Evolutionary conservation across 1,284 basidiomycete genomes (phyloP).

Genomic region (Irpex lacteus): DNA sequence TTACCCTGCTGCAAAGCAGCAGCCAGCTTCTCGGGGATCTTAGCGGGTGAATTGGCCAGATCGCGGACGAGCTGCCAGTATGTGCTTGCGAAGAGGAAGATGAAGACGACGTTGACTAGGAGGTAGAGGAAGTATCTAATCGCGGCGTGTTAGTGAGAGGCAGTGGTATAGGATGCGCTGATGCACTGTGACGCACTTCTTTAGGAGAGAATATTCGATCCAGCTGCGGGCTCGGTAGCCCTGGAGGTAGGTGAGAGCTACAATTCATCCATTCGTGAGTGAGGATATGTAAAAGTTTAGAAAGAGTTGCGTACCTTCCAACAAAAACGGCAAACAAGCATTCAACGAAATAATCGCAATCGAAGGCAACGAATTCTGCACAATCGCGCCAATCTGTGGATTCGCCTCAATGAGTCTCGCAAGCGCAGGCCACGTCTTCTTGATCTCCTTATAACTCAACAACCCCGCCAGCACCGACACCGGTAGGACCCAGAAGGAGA

Average conservation of each 20-base stretch:
- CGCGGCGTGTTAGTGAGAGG: slow-evolving; percentile 1
- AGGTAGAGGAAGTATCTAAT: slow-evolving; percentile 91
- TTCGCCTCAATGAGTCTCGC: slow-evolving; percentile 76
- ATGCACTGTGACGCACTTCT: slow-evolving; percentile 66
- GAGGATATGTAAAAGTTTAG: too few relatives aligned
- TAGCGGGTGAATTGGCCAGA: slow-evolving; percentile 82
- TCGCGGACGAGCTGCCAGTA: slow-evolving; percentile 89
- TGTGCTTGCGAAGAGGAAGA: slow-evolving; percentile 88
- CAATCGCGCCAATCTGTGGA: slow-evolving; percentile 78
- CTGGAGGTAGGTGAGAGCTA: slow-evolving; percentile 84
- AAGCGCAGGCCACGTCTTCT: slow-evolving; percentile 86
- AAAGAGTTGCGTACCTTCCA: slow-evolving; percentile 64
- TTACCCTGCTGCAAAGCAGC: slow-evolving; percentile 71
- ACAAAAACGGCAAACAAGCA: slow-evolving; percentile 82
- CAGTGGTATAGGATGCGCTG: neutral
- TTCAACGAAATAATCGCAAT: slow-evolving; percentile 90
- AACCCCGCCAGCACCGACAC: slow-evolving; percentile 83
- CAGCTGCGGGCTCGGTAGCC: slow-evolving; percentile 87
- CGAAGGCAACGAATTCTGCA: slow-evolving; percentile 91
- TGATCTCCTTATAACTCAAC: slow-evolving; percentile 90
- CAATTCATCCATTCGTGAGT: neutral
- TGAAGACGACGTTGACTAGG: slow-evolving; percentile 92
- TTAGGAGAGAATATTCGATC: slow-evolving; percentile 90
- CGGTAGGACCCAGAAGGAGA: slow-evolving; percentile 87
- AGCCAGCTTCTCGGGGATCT: slow-evolving; percentile 89